phyloP scores from a whole-genome alignment of 768 basidiomycete genomes.

The Boletellus emodensis region DNA sequence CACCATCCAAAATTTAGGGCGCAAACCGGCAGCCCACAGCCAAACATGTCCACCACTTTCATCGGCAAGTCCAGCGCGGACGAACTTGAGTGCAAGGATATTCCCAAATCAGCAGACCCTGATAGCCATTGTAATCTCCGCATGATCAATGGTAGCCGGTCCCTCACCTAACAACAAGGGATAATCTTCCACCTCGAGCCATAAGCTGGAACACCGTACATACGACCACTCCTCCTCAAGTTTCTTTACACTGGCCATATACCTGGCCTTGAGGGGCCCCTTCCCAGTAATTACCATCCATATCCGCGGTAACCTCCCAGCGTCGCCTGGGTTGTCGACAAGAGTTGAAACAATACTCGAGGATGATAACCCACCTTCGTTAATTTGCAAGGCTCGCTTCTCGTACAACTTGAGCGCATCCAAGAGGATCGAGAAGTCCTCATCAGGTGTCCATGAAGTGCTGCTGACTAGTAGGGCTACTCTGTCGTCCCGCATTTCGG shows the following conservation, averaged over 20 bases:
- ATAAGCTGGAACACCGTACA: conserved; percentile 77
- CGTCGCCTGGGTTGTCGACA: conserved; percentile 10
- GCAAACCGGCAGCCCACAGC: conserved; percentile 90
- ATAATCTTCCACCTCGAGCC: conserved; percentile 90
- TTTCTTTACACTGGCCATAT: conserved; percentile 64
- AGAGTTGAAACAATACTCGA: neutral
- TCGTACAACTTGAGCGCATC: conserved; percentile 74
- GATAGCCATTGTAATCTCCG: conserved; percentile 1
- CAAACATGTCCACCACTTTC: conserved; percentile 99
- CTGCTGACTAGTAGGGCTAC: conserved; percentile 87
- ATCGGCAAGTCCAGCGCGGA: conserved; percentile 92
- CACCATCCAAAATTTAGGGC: conserved; percentile 86
- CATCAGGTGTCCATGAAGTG: conserved; percentile 97
- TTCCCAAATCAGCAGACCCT: conserved; percentile 91
- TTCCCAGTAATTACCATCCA: conserved; percentile 88
- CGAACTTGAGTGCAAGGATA: conserved; percentile 87
- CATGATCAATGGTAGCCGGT: neutral
- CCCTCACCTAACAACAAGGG: conserved; percentile 73
- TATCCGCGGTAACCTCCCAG: conserved; percentile 59
- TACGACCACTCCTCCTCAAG: conserved; percentile 66
- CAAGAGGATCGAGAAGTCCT: conserved; percentile 86
- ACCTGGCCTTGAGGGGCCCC: conserved; percentile 69
- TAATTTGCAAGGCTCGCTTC: conserved; percentile 39
- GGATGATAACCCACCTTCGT: conserved; percentile 9
- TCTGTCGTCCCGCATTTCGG: conserved; percentile 61